A percentile compares a stretch with the other conserved stretches of the same genome.
Evolutionary conservation across 2,329 filamentous ascomycete genomes (phyloP).

Genomic region (Juglanconis sp.): DNA sequence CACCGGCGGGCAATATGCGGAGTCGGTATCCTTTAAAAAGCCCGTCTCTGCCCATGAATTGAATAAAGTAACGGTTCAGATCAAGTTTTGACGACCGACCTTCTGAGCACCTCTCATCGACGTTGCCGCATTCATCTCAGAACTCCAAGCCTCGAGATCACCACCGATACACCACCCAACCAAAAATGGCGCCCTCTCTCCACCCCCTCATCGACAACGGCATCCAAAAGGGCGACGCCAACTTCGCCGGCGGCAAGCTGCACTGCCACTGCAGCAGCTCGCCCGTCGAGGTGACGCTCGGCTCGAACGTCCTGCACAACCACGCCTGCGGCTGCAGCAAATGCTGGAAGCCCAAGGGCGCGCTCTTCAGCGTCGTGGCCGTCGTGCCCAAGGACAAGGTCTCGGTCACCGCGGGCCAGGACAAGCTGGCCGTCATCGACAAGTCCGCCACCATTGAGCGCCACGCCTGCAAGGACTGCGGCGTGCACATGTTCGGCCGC

Average conservation of each 20-base stretch:
- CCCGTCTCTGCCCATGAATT: background rate
- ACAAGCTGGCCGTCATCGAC: conserved; percentile 58
- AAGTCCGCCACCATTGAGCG: conserved; percentile 56
- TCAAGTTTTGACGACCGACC: background rate
- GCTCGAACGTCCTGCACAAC: conserved; percentile 62
- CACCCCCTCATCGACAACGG: conserved; percentile 64
- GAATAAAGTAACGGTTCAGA: background rate
- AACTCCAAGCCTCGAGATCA: background rate
- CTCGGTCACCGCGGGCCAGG: conserved; percentile 52
- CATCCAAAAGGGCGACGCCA: conserved; percentile 50
- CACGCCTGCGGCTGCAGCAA: conserved; percentile 70
- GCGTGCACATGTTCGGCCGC: conserved; percentile 61
- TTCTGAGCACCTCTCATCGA: background rate
- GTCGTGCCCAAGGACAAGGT: conserved; percentile 57
- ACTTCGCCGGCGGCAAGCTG: conserved; percentile 59
- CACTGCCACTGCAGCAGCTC: conserved; percentile 55
- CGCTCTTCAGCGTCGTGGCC: conserved; percentile 62
- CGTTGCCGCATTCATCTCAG: background rate
- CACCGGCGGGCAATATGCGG: background rate
- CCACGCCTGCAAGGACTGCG: conserved; percentile 58
- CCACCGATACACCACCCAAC: background rate
- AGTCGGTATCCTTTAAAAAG: background rate
- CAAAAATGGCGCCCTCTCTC: conserved; percentile 40
- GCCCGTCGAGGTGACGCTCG: conserved; percentile 56
- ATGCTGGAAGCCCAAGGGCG: conserved; percentile 65